phyloP scores from a whole-genome alignment of 129 eudicot genomes.

The Flaveria sonorensis region DNA sequence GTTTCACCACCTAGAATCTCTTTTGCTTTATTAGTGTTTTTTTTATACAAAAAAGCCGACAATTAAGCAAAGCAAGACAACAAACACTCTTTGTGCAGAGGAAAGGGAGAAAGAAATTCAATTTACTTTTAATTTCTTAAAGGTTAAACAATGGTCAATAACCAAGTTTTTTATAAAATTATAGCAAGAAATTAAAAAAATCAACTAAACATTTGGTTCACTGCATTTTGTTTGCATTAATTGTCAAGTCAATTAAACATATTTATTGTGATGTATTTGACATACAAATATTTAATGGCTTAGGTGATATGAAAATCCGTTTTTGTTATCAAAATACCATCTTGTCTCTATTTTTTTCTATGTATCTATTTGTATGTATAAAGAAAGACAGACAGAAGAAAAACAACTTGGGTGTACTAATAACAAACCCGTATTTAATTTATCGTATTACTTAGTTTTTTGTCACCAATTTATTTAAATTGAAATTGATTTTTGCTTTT shows the following conservation, averaged over 20 bases:
- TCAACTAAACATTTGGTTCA: neutral
- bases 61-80: slow-evolving; percentile 5
- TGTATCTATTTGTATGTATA: too few species aligned
- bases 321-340: too few species aligned
- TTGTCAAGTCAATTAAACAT: neutral
- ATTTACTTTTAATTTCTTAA: neutral
- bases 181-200: too few species aligned
- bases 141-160: neutral
- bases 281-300: too few species aligned
- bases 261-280: neutral
- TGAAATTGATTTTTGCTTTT: neutral
- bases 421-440: neutral
- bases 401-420: too few species aligned
- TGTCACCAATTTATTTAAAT: neutral
- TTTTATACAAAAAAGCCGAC: slow-evolving; percentile 6
- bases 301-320: too few species aligned
- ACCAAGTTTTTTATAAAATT: neutral
- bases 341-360: too few species aligned
- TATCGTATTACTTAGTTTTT: neutral
- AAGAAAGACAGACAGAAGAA: too few species aligned
- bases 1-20: neutral
- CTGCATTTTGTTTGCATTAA: neutral
- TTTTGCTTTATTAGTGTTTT: neutral
- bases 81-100: neutral
- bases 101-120: neutral